Evolutionary conservation across 2,329 filamentous ascomycete genomes (phyloP).

Genomic region (Dactylonectria estremocensis): DNA sequence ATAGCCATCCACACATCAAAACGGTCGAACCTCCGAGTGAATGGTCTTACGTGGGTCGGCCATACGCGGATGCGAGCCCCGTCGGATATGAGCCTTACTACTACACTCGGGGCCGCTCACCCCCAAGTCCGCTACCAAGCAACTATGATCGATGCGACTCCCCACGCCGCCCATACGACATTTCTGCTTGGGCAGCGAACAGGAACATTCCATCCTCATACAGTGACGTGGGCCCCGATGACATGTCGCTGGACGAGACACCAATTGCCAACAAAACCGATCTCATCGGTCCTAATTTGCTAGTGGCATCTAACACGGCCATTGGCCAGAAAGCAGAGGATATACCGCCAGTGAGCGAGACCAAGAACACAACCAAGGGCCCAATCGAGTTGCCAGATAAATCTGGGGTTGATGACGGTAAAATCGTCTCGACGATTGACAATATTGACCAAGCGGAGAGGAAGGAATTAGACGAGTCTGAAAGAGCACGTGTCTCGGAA

Average conservation of each 20-base stretch:
- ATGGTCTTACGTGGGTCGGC: constrained; percentile 60
- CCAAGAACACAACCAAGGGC: constrained; percentile 6
- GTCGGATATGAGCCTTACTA: constrained; percentile 61
- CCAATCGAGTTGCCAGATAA: background rate
- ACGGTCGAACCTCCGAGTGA: constrained; percentile 60
- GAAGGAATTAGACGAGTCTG: constrained; percentile 1
- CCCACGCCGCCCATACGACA: constrained; percentile 46
- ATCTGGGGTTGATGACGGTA: background rate
- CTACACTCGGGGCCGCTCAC: constrained; percentile 67
- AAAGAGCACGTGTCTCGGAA: background rate
- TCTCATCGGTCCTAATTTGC: constrained; percentile 32
- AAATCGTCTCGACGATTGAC: background rate
- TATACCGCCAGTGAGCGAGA: constrained; percentile 15
- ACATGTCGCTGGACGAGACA: constrained; percentile 40
- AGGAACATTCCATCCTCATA: constrained; percentile 58
- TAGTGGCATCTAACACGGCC: constrained; percentile 25
- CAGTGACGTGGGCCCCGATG: constrained; percentile 52
- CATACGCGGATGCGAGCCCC: constrained; percentile 55
- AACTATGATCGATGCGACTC: constrained; percentile 57
- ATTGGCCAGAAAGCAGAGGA: constrained; percentile 16
- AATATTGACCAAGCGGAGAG: background rate
- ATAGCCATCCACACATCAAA: constrained; percentile 55
- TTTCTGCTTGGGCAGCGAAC: constrained; percentile 58
- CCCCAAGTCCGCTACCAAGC: constrained; percentile 66
- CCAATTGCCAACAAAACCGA: constrained; percentile 37